Percentiles rank a stretch among this genome's conserved stretches.
phyloP scores from a whole-genome alignment of 441 rosid genomes.

The Aquilaria agallochum region DNA sequence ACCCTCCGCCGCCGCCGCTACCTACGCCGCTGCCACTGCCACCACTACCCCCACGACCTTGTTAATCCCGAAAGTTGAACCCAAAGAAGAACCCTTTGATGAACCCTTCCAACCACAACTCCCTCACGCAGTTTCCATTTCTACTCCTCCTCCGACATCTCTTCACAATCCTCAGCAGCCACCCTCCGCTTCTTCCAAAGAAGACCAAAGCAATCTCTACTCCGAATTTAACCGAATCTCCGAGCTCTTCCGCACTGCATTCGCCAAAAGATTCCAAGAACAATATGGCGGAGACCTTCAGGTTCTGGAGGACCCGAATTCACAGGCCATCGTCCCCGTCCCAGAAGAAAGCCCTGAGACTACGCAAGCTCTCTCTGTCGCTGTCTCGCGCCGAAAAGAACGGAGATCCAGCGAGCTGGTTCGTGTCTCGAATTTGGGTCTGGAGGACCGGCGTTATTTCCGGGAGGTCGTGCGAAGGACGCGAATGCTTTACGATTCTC shows the following conservation, averaged over 20 bases:
- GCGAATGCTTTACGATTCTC: conserved; percentile 61
- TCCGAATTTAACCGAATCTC: conserved; percentile 57
- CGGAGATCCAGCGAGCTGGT: conserved; percentile 74
- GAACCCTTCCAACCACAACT: conserved; percentile 15
- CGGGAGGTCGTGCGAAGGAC: conserved; percentile 61
- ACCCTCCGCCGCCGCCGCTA: conserved; percentile 13
- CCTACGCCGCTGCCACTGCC: too few species aligned
- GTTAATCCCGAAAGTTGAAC: conserved; percentile 47
- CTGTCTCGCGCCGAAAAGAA: conserved; percentile 20
- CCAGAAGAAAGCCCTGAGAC: conserved; percentile 17
- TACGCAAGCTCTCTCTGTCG: conserved; percentile 10
- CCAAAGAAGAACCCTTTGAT: conserved; percentile 58
- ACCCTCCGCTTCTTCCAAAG: conserved; percentile 10
- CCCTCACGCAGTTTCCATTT: conserved; percentile 6
- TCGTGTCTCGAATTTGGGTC: conserved; percentile 61
- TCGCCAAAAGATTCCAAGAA: conserved; percentile 38
- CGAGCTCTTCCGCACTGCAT: conserved; percentile 64
- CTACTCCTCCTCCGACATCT: conserved; percentile 18
- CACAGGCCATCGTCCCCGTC: conserved; percentile 62
- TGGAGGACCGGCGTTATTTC: conserved; percentile 58
- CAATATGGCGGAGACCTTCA: conserved; percentile 28
- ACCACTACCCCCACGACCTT: conserved; percentile 4
- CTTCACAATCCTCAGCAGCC: conserved; percentile 23
- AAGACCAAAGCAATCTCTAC: conserved; percentile 38
- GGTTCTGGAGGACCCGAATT: conserved; percentile 29